Base-by-base conservation (phyloP, 1,139 yeast species). In the Hyphopichia pseudoburtonii region DNA sequence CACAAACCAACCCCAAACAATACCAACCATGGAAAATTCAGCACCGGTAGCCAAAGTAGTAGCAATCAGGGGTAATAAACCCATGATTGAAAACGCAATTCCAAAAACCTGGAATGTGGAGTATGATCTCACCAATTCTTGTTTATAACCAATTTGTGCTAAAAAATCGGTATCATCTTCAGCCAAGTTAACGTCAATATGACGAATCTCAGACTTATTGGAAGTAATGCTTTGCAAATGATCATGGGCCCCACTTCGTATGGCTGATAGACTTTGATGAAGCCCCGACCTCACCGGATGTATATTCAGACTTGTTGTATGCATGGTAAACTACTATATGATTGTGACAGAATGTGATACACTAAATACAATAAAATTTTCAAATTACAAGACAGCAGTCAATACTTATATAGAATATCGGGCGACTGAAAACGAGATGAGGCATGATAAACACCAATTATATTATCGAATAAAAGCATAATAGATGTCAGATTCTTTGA, bases 1-100 rank as follows among this genome's bases (percentile, higher is more conserved):
- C 35, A 73, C 64, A 39, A 82, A 69, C 87, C 88, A 84, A 37
- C 88, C 86, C 87, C 88, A 83, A 15, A 80, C 75, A 17, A 79
- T 67, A 4, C 83, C 57, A 21, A 63, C 56, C 8, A 70, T 57
- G 8, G 77, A 77, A 5, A 61, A 78, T 16, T 73, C 62, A 37
- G 72, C 62, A 4, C 64, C 65, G 14, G 43, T 43, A 12, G 53
- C 53, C 4, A 70, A 45, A 21, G 63, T 55, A 0, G 76, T 67
- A 1, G 73, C 62, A 40, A 74, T 66, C 19, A 73, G 64, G 3
- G 79, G 79, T 19, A 74, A 54, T 30, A 75, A 54, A 3, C 78
- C 79, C 80, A 75, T 75, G 40, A 75, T 74, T 15, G 75, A 66
- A 42, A 72, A 74, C 1, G 80, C 77, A 33, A 75, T 72, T 22